phyloP scores from a whole-genome alignment of 441 rosid species.

The Gossypium davidsonii region DNA sequence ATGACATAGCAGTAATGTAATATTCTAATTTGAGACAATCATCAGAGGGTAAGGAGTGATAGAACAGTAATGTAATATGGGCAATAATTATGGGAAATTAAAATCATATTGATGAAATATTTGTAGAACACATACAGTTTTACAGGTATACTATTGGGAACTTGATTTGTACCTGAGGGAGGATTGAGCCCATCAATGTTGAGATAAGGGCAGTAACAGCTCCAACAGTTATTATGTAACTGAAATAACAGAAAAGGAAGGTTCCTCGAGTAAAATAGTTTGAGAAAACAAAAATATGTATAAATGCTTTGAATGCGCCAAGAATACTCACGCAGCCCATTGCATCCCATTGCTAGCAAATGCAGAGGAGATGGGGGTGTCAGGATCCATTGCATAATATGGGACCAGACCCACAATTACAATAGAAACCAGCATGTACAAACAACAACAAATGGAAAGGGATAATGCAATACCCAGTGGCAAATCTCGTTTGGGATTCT shows the following conservation, averaged over 20 bases:
- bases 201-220: constrained; percentile 94
- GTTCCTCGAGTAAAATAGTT: neutral
- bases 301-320: neutral
- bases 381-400: constrained; percentile 87
- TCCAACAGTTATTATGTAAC: constrained; percentile 78
- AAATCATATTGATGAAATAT: neutral
- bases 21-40: neutral
- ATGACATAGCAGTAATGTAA: neutral
- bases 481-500: constrained; percentile 90
- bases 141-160: neutral
- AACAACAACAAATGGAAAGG: constrained; percentile 68
- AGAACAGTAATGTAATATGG: neutral
- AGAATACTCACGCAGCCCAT: constrained; percentile 86
- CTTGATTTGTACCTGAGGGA: constrained; percentile 73
- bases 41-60: neutral
- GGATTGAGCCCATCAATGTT: constrained; percentile 86
- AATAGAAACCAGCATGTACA: constrained; percentile 87
- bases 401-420: constrained; percentile 95
- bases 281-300: neutral
- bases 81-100: too few relatives aligned
- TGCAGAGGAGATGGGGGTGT: constrained; percentile 96
- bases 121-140: neutral
- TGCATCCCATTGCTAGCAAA: constrained; percentile 83
- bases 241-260: constrained; percentile 26
- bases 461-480: constrained; percentile 88